Conservation (phyloP, 2,329 filamentous ascomycete genomes). For the Leptodontidium sp. region DNA sequence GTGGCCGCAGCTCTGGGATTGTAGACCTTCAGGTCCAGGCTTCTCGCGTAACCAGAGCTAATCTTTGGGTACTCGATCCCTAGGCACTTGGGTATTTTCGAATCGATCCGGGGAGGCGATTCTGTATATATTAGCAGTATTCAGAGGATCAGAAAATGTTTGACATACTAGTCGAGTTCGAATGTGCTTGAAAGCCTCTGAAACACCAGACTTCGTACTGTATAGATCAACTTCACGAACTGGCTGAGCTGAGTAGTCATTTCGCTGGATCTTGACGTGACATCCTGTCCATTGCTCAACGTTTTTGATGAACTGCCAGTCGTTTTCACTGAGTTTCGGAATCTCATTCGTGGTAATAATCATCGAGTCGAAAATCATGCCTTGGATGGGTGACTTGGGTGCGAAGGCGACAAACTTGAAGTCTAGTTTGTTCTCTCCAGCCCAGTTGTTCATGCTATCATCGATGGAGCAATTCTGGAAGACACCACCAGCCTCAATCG, state of each 20-base stretch:
- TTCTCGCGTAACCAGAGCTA: no score
- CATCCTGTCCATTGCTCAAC: background rate
- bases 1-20: no score
- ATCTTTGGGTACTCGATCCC: no score
- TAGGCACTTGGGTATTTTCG: no score
- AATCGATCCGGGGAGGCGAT: no score
- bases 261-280: constrained; percentile 4
- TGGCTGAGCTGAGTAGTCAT: background rate
- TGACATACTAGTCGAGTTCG: background rate
- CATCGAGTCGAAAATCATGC: constrained; percentile 9
- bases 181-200: background rate
- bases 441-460: constrained; percentile 2
- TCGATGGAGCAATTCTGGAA: constrained; percentile 3
- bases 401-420: constrained; percentile 18
- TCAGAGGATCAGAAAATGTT: background rate
- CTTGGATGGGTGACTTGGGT: background rate
- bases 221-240: constrained; percentile 13
- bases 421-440: constrained; percentile 1
- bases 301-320: background rate
- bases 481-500: background rate
- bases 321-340: background rate
- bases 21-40: no score
- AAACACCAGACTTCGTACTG: background rate
- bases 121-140: background rate
- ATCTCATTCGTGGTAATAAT: background rate